Conservation (phyloP, 2,329 filamentous ascomycete species). For the Apiospora saccharicola region DNA sequence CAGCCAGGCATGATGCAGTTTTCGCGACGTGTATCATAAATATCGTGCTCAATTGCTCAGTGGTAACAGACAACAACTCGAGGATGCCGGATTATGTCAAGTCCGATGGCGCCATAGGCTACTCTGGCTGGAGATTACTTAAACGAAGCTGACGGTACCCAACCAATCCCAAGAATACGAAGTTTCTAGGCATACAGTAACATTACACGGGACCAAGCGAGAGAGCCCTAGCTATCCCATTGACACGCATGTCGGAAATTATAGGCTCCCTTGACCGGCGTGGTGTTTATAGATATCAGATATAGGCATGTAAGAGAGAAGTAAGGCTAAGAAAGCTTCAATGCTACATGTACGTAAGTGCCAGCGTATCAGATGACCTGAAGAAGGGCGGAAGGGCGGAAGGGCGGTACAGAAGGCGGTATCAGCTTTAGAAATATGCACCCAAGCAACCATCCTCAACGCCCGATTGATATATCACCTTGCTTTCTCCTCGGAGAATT, state of each 20-base stretch:
- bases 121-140: not conserved
- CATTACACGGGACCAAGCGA: slow-evolving; percentile 7
- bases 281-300: not conserved
- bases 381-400: not conserved
- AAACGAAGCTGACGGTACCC: not conserved
- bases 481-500: not conserved
- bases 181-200: not conserved
- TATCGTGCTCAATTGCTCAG: not conserved
- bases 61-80: not conserved
- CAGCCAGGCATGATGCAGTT: not conserved
- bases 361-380: not conserved
- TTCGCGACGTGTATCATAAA: not conserved
- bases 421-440: not conserved
- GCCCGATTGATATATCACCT: not conserved
- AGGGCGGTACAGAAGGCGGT: slow-evolving; percentile 2
- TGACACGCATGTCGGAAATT: slow-evolving; percentile 10
- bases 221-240: not conserved
- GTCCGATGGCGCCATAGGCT: not conserved
- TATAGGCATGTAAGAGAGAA: not conserved
- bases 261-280: not conserved
- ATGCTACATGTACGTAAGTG: not conserved
- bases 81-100: not conserved
- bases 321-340: not conserved
- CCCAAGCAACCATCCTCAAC: not conserved
- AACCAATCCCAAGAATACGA: not conserved